These are phyloP conservation scores for Eucommia ulmoides DNA, from an alignment of 257 asterid species.

Conservation along the genomic window DNA sequence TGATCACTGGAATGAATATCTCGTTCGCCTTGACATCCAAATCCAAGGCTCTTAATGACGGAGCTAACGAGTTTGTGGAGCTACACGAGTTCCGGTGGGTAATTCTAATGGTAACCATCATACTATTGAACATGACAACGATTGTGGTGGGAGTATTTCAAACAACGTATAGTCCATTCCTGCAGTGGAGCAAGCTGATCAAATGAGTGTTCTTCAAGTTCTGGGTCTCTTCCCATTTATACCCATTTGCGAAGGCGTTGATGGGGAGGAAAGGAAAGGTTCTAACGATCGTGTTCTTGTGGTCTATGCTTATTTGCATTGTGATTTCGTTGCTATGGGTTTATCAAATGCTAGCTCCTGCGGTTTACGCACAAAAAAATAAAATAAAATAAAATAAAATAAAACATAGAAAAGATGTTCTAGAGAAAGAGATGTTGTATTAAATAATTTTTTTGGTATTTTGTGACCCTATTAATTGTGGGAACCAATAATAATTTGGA, in stretches of 20 bases:
- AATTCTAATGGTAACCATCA: conserved; percentile 56
- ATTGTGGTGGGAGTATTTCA: conserved; percentile 59
- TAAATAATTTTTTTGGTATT: too few species aligned
- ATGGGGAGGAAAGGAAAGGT: conserved; percentile 79
- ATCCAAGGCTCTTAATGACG: conserved; percentile 55
- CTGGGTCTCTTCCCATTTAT: conserved; percentile 87
- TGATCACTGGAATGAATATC: conserved; percentile 75
- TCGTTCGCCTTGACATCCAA: conserved; percentile 81
- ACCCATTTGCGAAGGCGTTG: conserved; percentile 81
- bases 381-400: too few species aligned
- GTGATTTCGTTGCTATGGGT: conserved; percentile 62
- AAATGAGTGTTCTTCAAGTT: conserved; percentile 88
- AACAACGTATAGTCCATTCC: conserved; percentile 68
- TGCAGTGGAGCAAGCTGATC: conserved; percentile 73
- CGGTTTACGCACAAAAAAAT: too few species aligned
- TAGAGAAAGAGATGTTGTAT: too few species aligned
- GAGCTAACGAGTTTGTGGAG: conserved; percentile 70
- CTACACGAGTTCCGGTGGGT: conserved; percentile 83
- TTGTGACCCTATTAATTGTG: too few species aligned
- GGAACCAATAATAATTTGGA: too few species aligned
- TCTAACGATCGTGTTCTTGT: conserved; percentile 73
- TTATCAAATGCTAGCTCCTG: too few species aligned
- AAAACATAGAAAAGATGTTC: too few species aligned
- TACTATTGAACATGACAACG: conserved; percentile 59
- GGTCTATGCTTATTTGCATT: conserved; percentile 86